Evolutionary conservation across 306 rosid species (phyloP), one percentile per base, ranked within the genome.

Genomic region (Castanospermum australe): DNA sequence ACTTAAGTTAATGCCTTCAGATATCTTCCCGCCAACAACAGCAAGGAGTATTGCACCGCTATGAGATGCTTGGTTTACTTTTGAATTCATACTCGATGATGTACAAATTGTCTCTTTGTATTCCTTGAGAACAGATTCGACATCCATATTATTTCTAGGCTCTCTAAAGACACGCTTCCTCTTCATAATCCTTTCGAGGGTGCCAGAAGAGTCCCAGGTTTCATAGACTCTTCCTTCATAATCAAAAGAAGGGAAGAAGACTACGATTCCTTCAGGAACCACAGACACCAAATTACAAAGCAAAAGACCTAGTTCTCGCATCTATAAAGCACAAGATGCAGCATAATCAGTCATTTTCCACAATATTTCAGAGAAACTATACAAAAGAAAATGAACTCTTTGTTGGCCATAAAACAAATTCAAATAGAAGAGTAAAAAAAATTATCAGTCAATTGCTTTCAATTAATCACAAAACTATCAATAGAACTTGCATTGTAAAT

Each of bases 1-100:
- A 45, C 99, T 95, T 71, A 92, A 85, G 92, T 95, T 95, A 89
- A 95, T 95, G 55, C 99, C 98, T 88, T 95, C 98, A 2, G 99
- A 92, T 87, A 94, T 79, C 90, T 95, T 95, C 6, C 92, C 99
- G 55, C 99, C 99, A 69, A 95, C 97, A 42, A 95, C 92, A 77
- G 99, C 99, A 44, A 92, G 85, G 61, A 92, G 93, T 60, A 92
- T 24, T 21, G 99, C 97, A 69, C 99, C 97, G 33, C 47, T 65
- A 24, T 52, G 86, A 74, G 91, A 85, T 73, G 87, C 57, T 67
- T 77, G 84, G 78, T 79, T 87, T 71, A 64, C 87, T 73, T 82
- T 84, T 18, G 87, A 70, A 85, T 83, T 83, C 64, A 18, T 77
- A 21, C 60, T 75, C 33, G 88, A 86, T 55, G 75, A 83, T 41